Percentiles rank a stretch among this genome's conserved stretches.
Evolutionary conservation across 1,284 basidiomycete genomes (phyloP).

Genomic region (Omphalotus olearius): DNA sequence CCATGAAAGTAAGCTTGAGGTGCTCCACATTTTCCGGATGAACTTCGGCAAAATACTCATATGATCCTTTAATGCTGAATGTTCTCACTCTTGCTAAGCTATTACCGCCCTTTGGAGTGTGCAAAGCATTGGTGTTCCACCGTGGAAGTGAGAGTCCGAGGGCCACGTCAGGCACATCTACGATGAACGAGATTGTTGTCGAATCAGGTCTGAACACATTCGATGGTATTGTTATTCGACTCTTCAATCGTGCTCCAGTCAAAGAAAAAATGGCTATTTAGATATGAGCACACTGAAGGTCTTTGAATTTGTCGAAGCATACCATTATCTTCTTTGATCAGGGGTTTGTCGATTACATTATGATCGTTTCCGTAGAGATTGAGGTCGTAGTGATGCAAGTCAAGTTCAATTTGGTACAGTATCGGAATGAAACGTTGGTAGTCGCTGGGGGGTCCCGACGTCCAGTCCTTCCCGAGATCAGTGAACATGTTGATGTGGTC

Average conservation of each 20-base stretch:
- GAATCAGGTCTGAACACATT: slow-evolving; percentile 71
- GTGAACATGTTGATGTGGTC: slow-evolving; percentile 92
- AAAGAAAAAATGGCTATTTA: slow-evolving; percentile 67
- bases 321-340: slow-evolving; percentile 80
- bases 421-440: slow-evolving; percentile 83
- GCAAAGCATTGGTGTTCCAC: slow-evolving; percentile 86
- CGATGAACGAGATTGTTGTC: slow-evolving; percentile 64
- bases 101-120: slow-evolving; percentile 51
- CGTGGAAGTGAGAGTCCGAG: slow-evolving; percentile 69
- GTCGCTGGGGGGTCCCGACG: slow-evolving; percentile 71
- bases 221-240: slow-evolving; percentile 57
- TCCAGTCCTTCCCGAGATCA: slow-evolving; percentile 89
- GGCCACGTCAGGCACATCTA: slow-evolving; percentile 55
- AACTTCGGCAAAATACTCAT: slow-evolving; percentile 68
- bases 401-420: slow-evolving; percentile 67
- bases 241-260: slow-evolving; percentile 54
- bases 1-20: slow-evolving; percentile 66
- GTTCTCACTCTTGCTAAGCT: slow-evolving; percentile 57
- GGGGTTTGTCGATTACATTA: slow-evolving; percentile 89
- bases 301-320: slow-evolving; percentile 15
- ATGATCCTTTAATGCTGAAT: slow-evolving; percentile 65
- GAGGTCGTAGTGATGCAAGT: slow-evolving; percentile 72
- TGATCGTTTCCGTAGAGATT: slow-evolving; percentile 91
- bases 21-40: slow-evolving; percentile 74
- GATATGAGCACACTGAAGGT: slow-evolving; percentile 7